phyloP scores from a whole-genome alignment of 257 asterid genomes.

The Solanum sejunctum region DNA sequence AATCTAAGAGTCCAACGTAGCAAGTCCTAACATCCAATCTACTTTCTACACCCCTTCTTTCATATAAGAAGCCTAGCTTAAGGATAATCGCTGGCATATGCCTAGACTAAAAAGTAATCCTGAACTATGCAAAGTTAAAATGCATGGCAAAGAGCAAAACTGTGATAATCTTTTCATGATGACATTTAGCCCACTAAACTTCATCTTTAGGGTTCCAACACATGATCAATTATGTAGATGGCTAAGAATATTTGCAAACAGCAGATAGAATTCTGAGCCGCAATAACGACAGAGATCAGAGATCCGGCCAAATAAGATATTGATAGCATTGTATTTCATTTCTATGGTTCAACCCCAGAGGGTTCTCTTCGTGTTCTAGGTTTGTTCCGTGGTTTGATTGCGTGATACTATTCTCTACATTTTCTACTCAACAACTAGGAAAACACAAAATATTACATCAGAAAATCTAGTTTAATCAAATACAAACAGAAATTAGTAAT shows the following conservation, averaged over 20 bases:
- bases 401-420: background rate
- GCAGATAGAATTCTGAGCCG: background rate
- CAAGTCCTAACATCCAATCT: background rate
- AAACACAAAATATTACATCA: background rate
- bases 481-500: background rate
- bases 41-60: background rate
- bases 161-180: background rate
- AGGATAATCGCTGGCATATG: background rate
- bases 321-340: background rate
- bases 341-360: background rate
- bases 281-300: background rate
- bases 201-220: background rate
- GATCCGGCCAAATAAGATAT: background rate
- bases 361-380: background rate
- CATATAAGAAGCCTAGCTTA: background rate
- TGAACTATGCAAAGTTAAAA: background rate
- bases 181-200: background rate
- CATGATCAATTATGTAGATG: background rate
- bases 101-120: background rate
- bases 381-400: background rate
- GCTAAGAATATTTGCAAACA: background rate
- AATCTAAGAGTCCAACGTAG: background rate
- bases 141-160: background rate
- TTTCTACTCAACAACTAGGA: background rate
- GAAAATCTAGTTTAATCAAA: background rate